phyloP scores from a whole-genome alignment of 345 rosid species.

The Eucalyptus tenuipes region DNA sequence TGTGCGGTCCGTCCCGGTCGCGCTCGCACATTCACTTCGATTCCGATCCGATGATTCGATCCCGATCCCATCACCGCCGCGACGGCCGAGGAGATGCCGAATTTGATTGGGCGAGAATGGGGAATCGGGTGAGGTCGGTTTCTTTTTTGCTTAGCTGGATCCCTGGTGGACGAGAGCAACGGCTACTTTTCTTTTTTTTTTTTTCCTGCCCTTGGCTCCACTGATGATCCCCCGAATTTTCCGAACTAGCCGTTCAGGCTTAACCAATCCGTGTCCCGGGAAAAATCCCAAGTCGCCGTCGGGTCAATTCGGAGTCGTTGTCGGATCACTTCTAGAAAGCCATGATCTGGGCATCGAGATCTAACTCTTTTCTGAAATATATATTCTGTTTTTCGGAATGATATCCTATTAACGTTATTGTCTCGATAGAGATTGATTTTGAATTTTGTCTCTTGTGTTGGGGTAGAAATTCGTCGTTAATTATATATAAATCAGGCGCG shows the following conservation, averaged over 20 bases:
- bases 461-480: rapidly evolving
- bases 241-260: background rate
- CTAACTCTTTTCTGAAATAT: rapidly evolving
- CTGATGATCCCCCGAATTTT: background rate
- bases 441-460: rapidly evolving
- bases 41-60: background rate
- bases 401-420: rapidly evolving
- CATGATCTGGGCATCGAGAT: too few relatives aligned
- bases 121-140: background rate
- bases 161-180: background rate
- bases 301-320: background rate
- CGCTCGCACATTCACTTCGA: background rate
- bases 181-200: background rate
- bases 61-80: too few relatives aligned
- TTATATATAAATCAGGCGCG: background rate
- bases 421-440: background rate
- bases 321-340: background rate
- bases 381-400: rapidly evolving
- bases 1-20: background rate
- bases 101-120: background rate
- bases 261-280: background rate
- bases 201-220: background rate
- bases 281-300: background rate
- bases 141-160: background rate
- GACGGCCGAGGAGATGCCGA: background rate